Conservation (phyloP, 2,329 filamentous ascomycete species). For the Coniochaeta pulveracea region DNA sequence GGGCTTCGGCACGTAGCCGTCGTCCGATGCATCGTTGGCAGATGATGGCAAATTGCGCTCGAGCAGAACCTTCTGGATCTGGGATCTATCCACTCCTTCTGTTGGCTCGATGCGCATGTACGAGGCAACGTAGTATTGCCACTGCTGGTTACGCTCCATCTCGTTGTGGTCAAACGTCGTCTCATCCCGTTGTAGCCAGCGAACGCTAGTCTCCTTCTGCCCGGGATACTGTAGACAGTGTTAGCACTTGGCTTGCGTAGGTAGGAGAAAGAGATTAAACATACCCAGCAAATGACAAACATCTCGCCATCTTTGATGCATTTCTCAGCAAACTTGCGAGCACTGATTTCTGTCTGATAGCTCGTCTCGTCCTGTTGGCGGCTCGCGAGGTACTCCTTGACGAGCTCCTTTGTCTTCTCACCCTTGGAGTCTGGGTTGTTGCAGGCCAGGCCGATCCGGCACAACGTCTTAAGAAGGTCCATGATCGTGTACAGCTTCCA, state of each 20-base stretch:
- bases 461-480: slow-evolving; percentile 72
- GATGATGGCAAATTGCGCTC: slow-evolving; percentile 57
- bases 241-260: slow-evolving; percentile 17
- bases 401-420: slow-evolving; percentile 86
- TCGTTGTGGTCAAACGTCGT: slow-evolving; percentile 82
- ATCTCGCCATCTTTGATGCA: slow-evolving; percentile 86
- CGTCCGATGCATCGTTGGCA: slow-evolving; percentile 51
- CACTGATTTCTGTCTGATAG: slow-evolving; percentile 79
- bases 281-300: slow-evolving; percentile 83
- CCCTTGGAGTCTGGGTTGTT: slow-evolving; percentile 71
- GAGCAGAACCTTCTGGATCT: slow-evolving; percentile 57
- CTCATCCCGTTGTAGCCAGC: slow-evolving; percentile 57
- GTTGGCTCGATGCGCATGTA: slow-evolving; percentile 85
- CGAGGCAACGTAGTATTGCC: slow-evolving; percentile 93
- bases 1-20: slow-evolving; percentile 48
- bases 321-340: slow-evolving; percentile 86
- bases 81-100: slow-evolving; percentile 57
- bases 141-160: slow-evolving; percentile 69
- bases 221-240: slow-evolving; percentile 46
- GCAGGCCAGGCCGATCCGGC: slow-evolving; percentile 71
- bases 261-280: slow-evolving; percentile 23
- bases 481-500: slow-evolving; percentile 93
- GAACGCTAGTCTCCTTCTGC: slow-evolving; percentile 58
- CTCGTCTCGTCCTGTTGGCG: slow-evolving; percentile 77
- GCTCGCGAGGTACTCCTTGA: slow-evolving; percentile 74